phyloP scores from a whole-genome alignment of 2,329 filamentous ascomycete genomes.

The Penicillium expansum region DNA sequence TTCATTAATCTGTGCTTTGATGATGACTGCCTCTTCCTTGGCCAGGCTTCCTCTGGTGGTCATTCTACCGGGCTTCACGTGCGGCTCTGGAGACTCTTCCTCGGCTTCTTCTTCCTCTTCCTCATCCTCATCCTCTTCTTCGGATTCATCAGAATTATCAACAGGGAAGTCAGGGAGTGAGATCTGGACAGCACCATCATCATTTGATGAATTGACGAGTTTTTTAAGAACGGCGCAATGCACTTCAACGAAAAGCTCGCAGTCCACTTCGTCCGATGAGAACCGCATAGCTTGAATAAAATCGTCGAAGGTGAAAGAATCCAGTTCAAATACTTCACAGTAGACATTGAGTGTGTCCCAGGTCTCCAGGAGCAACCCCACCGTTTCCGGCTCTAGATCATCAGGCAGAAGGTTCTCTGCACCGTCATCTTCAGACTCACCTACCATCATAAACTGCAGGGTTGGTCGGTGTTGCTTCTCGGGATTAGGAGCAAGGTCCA shows the following conservation, averaged over 20 bases:
- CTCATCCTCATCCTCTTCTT: conserved; percentile 57
- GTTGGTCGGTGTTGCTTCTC: conserved; percentile 66
- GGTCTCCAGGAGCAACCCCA: conserved; percentile 81
- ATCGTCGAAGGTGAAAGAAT: conserved; percentile 97
- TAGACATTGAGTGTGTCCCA: conserved; percentile 99
- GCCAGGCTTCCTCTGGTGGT: conserved; percentile 83
- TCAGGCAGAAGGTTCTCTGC: conserved; percentile 46
- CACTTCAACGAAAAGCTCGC: conserved; percentile 83
- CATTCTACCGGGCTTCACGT: conserved; percentile 69
- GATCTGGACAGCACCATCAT: conserved; percentile 74
- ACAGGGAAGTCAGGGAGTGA: conserved; percentile 71
- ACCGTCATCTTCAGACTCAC: conserved; percentile 55
- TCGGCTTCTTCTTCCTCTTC: conserved; percentile 31
- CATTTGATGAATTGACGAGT: conserved; percentile 70
- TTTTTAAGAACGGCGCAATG: conserved; percentile 90
- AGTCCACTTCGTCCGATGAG: conserved; percentile 68
- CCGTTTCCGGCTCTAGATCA: conserved; percentile 71
- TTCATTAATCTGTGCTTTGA: conserved; percentile 61
- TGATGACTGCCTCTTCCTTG: conserved; percentile 70
- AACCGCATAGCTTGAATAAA: conserved; percentile 85
- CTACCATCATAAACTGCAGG: conserved; percentile 72
- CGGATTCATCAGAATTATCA: conserved; percentile 65
- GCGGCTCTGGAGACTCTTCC: conserved; percentile 52
- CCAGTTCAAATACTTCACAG: conserved; percentile 86
- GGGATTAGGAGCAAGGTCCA: conserved; percentile 69